Percentiles rank a stretch among this genome's conserved stretches.
Evolutionary conservation across 2,329 filamentous ascomycete genomes (phyloP).

Genomic region (Pezicula neosporulosa): DNA sequence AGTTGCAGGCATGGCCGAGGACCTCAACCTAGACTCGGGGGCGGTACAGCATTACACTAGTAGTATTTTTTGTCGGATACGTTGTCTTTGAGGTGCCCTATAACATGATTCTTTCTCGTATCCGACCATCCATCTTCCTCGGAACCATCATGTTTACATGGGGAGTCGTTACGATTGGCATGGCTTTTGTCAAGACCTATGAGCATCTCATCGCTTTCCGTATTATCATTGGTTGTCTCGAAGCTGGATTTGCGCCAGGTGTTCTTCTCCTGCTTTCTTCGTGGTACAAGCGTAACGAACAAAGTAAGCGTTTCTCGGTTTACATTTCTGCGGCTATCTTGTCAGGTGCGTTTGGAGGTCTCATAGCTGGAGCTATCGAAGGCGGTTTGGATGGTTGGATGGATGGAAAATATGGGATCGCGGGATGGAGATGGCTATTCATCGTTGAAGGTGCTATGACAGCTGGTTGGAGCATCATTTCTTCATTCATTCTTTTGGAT

Average conservation of each 20-base stretch:
- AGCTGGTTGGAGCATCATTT: slow-evolving; percentile 36
- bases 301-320: slow-evolving; percentile 47
- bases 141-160: slow-evolving; percentile 44
- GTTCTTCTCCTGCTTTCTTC: slow-evolving; percentile 44
- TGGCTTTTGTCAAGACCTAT: slow-evolving; percentile 42
- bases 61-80: slow-evolving; percentile 52
- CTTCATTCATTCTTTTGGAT: slow-evolving; percentile 44
- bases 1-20: slow-evolving; percentile 45
- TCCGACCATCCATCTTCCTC: slow-evolving; percentile 46
- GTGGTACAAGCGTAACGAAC: slow-evolving; percentile 49
- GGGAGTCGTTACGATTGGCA: slow-evolving; percentile 42
- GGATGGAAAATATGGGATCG: slow-evolving; percentile 37
- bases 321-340: slow-evolving; percentile 50
- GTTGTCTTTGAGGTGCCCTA: slow-evolving; percentile 50
- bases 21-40: slow-evolving; percentile 42
- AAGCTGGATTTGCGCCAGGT: slow-evolving; percentile 43
- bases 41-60: slow-evolving; percentile 46
- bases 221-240: slow-evolving; percentile 42
- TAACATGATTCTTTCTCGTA: slow-evolving; percentile 48
- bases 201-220: slow-evolving; percentile 42
- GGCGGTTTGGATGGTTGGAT: slow-evolving; percentile 44
- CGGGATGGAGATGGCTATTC: slow-evolving; percentile 50
- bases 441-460: slow-evolving; percentile 34
- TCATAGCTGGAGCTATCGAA: slow-evolving; percentile 43
- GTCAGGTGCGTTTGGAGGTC: slow-evolving; percentile 45